phyloP scores from a whole-genome alignment of 306 rosid species.

The Benincasa hispida region DNA sequence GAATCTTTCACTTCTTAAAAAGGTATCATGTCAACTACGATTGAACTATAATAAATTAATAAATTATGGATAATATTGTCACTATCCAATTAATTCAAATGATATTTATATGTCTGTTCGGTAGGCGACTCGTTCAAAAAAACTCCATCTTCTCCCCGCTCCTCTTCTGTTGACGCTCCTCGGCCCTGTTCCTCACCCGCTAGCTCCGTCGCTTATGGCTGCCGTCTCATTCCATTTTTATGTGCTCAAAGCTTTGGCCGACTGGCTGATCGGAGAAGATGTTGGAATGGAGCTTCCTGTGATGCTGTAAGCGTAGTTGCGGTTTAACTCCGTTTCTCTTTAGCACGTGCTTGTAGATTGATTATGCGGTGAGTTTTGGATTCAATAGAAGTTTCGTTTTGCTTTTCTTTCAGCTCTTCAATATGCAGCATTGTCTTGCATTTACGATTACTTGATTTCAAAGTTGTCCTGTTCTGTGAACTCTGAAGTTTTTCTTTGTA shows the following conservation, averaged over 20 bases:
- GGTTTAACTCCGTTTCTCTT: background rate
- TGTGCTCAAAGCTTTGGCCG: background rate
- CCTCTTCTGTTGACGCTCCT: background rate
- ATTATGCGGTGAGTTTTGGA: background rate
- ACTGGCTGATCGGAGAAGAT: background rate
- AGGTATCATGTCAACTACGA: too few relatives aligned
- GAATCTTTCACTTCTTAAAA: too few relatives aligned
- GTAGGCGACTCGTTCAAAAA: background rate
- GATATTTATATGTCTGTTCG: constrained; percentile 4
- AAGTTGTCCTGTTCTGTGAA: background rate
- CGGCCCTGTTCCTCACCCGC: background rate
- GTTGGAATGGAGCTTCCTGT: background rate
- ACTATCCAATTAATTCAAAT: background rate
- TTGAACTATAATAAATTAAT: background rate
- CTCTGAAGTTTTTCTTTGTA: background rate
- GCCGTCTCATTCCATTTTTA: background rate
- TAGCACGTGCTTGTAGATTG: background rate
- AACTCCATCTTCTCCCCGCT: constrained; percentile 1
- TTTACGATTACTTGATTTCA: constrained; percentile 6
- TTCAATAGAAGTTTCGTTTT: background rate
- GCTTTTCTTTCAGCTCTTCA: background rate
- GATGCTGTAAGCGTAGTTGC: background rate
- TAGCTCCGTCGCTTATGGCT: background rate
- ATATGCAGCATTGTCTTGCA: background rate
- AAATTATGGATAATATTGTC: background rate